Evolutionary conservation across 257 asterid genomes (phyloP), one percentile per base, ranked within the genome.

Genomic region (Rhazya stricta): DNA sequence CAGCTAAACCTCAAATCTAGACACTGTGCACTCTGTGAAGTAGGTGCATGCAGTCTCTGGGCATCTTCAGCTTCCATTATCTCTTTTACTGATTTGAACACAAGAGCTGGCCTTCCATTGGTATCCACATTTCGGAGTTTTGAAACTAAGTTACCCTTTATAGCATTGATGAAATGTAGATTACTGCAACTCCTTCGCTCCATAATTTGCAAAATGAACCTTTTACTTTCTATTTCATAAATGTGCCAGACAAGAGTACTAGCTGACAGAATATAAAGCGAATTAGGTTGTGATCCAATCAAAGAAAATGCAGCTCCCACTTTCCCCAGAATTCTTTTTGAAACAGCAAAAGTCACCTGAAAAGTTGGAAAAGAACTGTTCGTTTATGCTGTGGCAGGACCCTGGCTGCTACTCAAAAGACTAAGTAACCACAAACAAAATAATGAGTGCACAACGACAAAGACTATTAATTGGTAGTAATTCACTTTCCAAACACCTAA

Each of bases 161-260:
- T 76, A 71, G 94, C 81, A 37, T 77, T 86, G 82, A 91, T 88
- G 74, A 76, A 86, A 83, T 88, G 90, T 48, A 30, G n/a, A 67
- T 79, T 67, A 50, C 62, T 80, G 80, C 91, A 83, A 72, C 83
- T 74, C 82, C 83, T 78, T 67, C 60, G 84, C 81, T 81, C 87
- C 98, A 91, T 93, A 18, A 12, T 81, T 62, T 70, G 36, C 21
- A 66, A 45, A 73, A 48, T 12, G 60, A 43, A 73, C 54, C 62
- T 48, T 54, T 36, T 71, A 41, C 25, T 46, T 16, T 66, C 36
- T 67, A 56, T 36, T 23, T 71, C 45, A 62, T 34, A 62, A 62
- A 62, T 25, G 34, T 34, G 16, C 27, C 13, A 13, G 25, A 32
- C 1, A 29, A 61, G 21, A 62, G 34, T 10, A 2, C 42, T 32